Conservation (phyloP, 116 monocot genomes). For the Trichopus zeylanicus region DNA sequence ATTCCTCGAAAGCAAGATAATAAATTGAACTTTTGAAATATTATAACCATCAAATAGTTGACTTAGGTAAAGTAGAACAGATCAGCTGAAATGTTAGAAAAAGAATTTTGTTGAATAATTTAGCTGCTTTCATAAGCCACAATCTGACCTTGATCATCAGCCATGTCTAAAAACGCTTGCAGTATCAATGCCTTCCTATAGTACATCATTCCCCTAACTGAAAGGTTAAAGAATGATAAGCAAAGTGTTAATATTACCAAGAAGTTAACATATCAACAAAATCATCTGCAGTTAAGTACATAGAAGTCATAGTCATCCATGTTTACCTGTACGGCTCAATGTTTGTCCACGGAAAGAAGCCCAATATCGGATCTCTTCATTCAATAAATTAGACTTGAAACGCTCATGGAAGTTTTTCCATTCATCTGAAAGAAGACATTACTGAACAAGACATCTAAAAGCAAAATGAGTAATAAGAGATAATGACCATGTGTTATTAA, state of each 20-base stretch:
- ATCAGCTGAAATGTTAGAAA: no score
- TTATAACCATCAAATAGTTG: no score
- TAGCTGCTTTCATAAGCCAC: not conserved
- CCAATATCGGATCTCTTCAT: constrained; percentile 60
- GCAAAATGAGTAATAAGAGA: not conserved
- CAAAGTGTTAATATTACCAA: not conserved
- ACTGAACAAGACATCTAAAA: not conserved
- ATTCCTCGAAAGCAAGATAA: not conserved
- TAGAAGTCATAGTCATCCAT: not conserved
- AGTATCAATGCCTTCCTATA: constrained; percentile 64
- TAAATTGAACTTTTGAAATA: not conserved
- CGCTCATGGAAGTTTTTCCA: constrained; percentile 78
- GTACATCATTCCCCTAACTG: constrained; percentile 94
- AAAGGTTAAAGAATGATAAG: not conserved
- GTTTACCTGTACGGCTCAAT: constrained; percentile 62
- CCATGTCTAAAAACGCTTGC: constrained; percentile 75
- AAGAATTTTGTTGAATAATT: no score
- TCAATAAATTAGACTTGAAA: constrained; percentile 16
- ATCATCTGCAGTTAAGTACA: not conserved
- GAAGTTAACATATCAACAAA: no score
- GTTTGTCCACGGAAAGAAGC: constrained; percentile 88
- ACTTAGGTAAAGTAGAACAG: no score
- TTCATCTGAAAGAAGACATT: constrained; percentile 38
- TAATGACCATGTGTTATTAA: not conserved
- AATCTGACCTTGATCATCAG: constrained; percentile 38